phyloP scores from a whole-genome alignment of 2,329 filamentous ascomycete species.

The Fusarium floridanum region DNA sequence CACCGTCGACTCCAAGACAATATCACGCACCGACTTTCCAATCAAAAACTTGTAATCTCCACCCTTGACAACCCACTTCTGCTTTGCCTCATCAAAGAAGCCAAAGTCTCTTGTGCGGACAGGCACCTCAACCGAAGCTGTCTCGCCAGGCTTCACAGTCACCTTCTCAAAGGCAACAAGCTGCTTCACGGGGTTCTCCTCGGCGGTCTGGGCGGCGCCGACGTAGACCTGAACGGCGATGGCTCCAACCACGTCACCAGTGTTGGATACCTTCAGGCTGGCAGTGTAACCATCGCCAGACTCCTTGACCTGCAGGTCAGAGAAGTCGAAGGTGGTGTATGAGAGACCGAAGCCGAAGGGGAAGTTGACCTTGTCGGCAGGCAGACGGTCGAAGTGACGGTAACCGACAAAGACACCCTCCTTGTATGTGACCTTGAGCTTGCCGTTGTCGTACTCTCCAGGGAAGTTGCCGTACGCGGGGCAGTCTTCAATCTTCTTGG shows the following conservation, averaged over 20 bases:
- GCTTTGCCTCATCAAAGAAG: constrained; percentile 45
- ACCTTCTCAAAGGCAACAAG: constrained; percentile 77
- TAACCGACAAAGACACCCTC: constrained; percentile 79
- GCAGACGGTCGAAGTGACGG: constrained; percentile 73
- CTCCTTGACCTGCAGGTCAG: constrained; percentile 63
- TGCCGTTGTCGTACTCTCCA: constrained; percentile 58
- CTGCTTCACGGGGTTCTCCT: constrained; percentile 65
- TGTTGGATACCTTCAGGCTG: constrained; percentile 69
- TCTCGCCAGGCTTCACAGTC: constrained; percentile 42
- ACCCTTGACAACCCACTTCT: constrained; percentile 46
- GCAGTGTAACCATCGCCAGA: constrained; percentile 56
- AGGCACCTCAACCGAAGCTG: constrained; percentile 42
- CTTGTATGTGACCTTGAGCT: constrained; percentile 73
- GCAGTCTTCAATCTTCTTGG: constrained; percentile 70
- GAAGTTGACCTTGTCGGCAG: constrained; percentile 69
- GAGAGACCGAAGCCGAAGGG: constrained; percentile 71
- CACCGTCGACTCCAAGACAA: constrained; percentile 40
- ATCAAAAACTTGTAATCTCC: constrained; percentile 48
- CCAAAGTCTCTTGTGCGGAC: constrained; percentile 44
- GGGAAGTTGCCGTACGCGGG: constrained; percentile 74
- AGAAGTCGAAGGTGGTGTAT: constrained; percentile 66
- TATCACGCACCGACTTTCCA: constrained; percentile 44
- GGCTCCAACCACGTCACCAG: constrained; percentile 63
- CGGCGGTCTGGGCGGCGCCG: constrained; percentile 36
- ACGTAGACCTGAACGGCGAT: constrained; percentile 70